phyloP scores from a whole-genome alignment of 139 green algal genomes.

The Chlamydomonas sphaeroides region DNA sequence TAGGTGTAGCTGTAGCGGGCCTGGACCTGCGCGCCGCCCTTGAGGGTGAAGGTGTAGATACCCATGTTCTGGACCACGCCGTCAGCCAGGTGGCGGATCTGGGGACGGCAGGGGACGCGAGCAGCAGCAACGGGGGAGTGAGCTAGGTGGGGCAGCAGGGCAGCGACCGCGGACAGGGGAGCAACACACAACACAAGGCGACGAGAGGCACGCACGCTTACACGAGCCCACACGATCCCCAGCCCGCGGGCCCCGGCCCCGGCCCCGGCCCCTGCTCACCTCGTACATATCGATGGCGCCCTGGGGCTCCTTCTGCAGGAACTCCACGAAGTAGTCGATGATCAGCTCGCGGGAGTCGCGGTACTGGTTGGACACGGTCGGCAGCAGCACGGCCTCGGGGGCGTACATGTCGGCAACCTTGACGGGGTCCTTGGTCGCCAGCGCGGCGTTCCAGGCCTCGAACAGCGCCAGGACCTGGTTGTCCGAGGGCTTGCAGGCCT shows the following conservation, averaged over 20 bases:
- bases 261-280: background rate
- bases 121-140: background rate
- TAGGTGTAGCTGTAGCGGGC: conserved; percentile 31
- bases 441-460: conserved; percentile 5
- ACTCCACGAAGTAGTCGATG: conserved; percentile 19
- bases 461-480: background rate
- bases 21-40: background rate
- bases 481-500: background rate
- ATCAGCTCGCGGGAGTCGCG: conserved; percentile 1
- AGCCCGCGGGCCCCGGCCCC: too few relatives aligned
- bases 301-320: background rate
- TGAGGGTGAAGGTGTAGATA: conserved; percentile 28
- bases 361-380: conserved; percentile 20
- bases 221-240: too few relatives aligned
- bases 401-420: background rate
- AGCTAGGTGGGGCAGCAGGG: too few relatives aligned
- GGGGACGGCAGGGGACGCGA: too few relatives aligned
- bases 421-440: background rate
- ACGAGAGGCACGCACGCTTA: too few relatives aligned
- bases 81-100: background rate
- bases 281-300: background rate
- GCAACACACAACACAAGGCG: too few relatives aligned
- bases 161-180: too few relatives aligned
- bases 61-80: background rate
- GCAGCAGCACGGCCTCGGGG: conserved; percentile 7